A percentile compares a stretch with the other conserved stretches of the same genome.
Conservation (phyloP, 345 rosid species). For the Syzygium aromaticum region DNA sequence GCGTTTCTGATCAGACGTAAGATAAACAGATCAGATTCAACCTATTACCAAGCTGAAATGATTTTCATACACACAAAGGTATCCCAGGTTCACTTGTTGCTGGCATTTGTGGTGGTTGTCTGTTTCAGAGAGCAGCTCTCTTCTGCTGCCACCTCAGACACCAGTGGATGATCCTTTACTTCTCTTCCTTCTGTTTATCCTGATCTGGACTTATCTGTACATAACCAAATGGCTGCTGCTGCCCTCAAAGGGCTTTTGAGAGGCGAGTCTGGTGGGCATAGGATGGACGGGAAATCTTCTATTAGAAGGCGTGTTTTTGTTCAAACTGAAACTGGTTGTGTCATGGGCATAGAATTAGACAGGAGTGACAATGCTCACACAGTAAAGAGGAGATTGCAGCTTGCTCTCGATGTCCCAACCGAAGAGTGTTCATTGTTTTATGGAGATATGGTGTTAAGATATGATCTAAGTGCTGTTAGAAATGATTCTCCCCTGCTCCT, state of each 20-base stretch:
- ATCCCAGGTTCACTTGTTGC: conserved; percentile 6
- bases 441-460: conserved; percentile 31
- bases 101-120: conserved; percentile 29
- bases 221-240: conserved; percentile 19
- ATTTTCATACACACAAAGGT: conserved; percentile 7
- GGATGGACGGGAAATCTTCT: conserved; percentile 19
- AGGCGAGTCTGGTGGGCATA: conserved; percentile 16
- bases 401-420: conserved; percentile 35
- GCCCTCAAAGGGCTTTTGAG: conserved; percentile 11
- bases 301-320: conserved; percentile 33
- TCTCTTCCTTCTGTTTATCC: conserved; percentile 22
- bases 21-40: not conserved
- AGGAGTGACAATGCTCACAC: conserved; percentile 37
- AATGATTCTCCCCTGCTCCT: conserved; percentile 33
- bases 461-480: conserved; percentile 29
- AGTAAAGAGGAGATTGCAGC: conserved; percentile 32
- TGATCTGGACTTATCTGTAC: conserved; percentile 17
- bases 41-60: conserved; percentile 16
- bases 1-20: not conserved
- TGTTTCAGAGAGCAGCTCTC: conserved; percentile 41
- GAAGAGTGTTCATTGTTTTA: conserved; percentile 28
- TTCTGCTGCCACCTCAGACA: conserved; percentile 7
- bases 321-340: conserved; percentile 34
- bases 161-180: conserved; percentile 8
- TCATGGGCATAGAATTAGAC: conserved; percentile 33